Evolutionary conservation across 2,329 filamentous ascomycete species (phyloP), one percentile per base, ranked within the genome.

Genomic region (Pseudogymnoascus sp.): DNA sequence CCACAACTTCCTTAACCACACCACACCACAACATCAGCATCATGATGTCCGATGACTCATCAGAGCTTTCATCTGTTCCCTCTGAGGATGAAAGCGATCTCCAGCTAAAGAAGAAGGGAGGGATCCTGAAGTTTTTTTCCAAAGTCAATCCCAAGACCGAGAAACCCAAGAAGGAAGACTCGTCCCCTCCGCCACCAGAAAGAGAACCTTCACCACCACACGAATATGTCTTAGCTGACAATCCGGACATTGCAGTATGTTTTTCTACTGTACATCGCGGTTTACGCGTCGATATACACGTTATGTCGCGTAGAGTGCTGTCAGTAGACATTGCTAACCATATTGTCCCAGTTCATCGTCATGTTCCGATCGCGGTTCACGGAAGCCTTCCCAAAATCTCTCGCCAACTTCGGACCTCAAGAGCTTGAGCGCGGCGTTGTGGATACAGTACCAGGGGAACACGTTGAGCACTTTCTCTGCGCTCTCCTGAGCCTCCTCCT

Each of bases 321-420:
- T 64, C 64, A 63, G 67, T 67, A 5, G 66, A 21, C 50, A 7
- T 64, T 63, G 66, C 71, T 73, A 68, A 72, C 75, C 77, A 73
- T 60, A 68, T 72, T 72, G 69, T 70, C 69, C 66, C 71, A 97
- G 91, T 97, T 99, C 78, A 90, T 99, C 76, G 91, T 97, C 69
- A 97, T 96, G 91, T 99, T 97, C 78, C 87, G 93, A 75, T 89
- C 90, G 76, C 91, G 95, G 72, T 97, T 99, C 77, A 87, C 84
- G 77, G 92, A 96, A 65, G 89, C 86, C 65, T 95, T 99, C 69
- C 89, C 93, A 59, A 89, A 92, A 76, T 95, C 91, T 33, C 82
- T 96, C 37, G 83, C 90, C 68, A 90, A 96, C 74, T 91, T 96
- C 69, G 95, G 95, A 21, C 95, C 95, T 11, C 93, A 99, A 77